Conservation (phyloP, 2,329 filamentous ascomycete genomes). For the Xylariomycetidae sp. region DNA sequence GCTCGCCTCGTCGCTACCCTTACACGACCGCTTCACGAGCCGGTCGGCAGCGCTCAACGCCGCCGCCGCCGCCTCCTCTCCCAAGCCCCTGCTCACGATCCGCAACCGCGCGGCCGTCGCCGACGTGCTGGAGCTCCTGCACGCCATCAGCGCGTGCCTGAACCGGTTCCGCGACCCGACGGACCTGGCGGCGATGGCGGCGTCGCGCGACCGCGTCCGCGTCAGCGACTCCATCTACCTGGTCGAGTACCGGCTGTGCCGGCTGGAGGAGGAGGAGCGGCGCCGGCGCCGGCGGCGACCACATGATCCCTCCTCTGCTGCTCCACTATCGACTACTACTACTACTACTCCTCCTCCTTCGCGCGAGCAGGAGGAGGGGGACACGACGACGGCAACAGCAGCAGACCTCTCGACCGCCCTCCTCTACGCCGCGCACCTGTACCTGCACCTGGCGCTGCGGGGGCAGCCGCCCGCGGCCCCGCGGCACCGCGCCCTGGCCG, state of each 20-base stretch:
- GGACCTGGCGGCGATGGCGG: conserved; percentile 21
- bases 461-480: conserved; percentile 26
- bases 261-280: conserved; percentile 20
- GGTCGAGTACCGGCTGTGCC: conserved; percentile 25
- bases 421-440: conserved; percentile 24
- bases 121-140: conserved; percentile 26
- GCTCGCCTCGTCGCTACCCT: conserved; percentile 20
- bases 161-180: conserved; percentile 27
- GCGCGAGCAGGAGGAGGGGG: conserved; percentile 5
- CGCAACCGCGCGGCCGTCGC: conserved; percentile 20
- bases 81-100: conserved; percentile 15
- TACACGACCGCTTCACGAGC: conserved; percentile 22
- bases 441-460: conserved; percentile 25
- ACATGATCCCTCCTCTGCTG: too few relatives aligned
- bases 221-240: conserved; percentile 28
- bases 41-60: too few relatives aligned
- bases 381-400: conserved; percentile 5
- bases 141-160: conserved; percentile 23
- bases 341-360: conserved; percentile 9
- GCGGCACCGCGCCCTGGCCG: conserved; percentile 22
- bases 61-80: conserved; percentile 14
- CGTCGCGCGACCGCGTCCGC: conserved; percentile 22
- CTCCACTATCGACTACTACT: conserved; percentile 10
- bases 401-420: conserved; percentile 25
- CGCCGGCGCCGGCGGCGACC: conserved; percentile 8